Base-by-base conservation (phyloP, 441 rosid species). In the Gossypium schwendimanii region DNA sequence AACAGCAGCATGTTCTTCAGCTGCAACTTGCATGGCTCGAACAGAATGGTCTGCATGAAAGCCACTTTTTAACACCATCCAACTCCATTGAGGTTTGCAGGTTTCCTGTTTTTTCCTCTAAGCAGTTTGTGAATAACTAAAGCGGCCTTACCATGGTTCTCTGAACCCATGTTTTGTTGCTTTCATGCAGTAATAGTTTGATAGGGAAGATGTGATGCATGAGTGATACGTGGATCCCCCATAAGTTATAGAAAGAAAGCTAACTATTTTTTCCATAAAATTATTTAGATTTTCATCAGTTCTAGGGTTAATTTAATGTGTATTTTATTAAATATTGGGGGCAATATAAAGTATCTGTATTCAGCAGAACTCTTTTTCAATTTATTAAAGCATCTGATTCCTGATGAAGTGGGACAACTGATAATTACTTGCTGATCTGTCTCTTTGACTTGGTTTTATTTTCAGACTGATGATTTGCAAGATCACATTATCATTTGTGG, bases 391-490 rank as follows among this genome's bases (percentile, higher is more conserved):
- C 21, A 49, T 44, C 24, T 31, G 36, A 24, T 15, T 26, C 20
- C 15, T 64, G 24, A 54, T 61, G 39, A 44, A 57, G 20, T 31
- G 55, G 36, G 70, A 24, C 23, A 7, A 11, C 61, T 31, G 10
- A 36, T 21, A 26, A 28, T 58, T 59, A 54, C 61, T 69, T 11
- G 41, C 66, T 72, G 12, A 58, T 72, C 60, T 70, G 36, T 74
- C 80, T 75, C 63, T 14, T 63, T 74, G 69, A 63, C 23, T 73
- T 76, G 64, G 23, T 70, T 74, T 65, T 79, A 67, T 75, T 75
- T 86, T 26, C 87, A 94, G 98, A 94, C 99, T 0, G 99, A 94
- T 86, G 99, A 94, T 84, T 85, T 94, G 85, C 97, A 92, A 79
- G 97, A 83, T 80, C 99, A 94, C 75, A 94, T 94, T 66, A 91